phyloP scores from a whole-genome alignment of 164 flowering plant genomes.

The Vitis amurensis region DNA sequence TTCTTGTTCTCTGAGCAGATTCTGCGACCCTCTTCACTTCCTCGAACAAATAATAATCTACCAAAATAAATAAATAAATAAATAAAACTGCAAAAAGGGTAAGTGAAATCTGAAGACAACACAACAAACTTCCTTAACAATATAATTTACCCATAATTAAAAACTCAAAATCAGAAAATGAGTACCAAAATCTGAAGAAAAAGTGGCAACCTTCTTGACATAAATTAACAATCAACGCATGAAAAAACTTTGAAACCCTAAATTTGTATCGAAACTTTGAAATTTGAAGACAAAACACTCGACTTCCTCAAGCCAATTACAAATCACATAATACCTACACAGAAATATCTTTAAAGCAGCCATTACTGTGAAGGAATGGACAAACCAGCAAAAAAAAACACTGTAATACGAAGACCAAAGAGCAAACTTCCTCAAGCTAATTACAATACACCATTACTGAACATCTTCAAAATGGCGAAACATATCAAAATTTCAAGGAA shows the following conservation, averaged over 20 bases:
- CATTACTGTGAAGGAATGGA: too few species aligned
- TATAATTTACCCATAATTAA: background rate
- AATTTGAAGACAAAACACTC: too few species aligned
- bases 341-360: too few species aligned
- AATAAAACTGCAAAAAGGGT: background rate
- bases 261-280: too few species aligned
- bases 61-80: background rate
- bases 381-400: too few species aligned
- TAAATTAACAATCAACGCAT: background rate
- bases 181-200: background rate
- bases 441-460: too few species aligned
- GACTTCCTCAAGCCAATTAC: too few species aligned
- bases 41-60: constrained; percentile 76
- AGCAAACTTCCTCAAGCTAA: too few species aligned
- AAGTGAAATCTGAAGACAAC: background rate
- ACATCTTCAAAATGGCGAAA: too few species aligned
- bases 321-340: too few species aligned
- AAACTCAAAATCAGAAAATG: background rate
- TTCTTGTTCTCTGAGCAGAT: constrained; percentile 59
- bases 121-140: background rate
- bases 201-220: background rate
- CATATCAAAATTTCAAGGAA: too few species aligned
- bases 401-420: too few species aligned
- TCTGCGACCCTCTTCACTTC: constrained; percentile 77
- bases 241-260: background rate